phyloP scores from a whole-genome alignment of 176 grass and related monocot species.

The Eleusine coracana region DNA sequence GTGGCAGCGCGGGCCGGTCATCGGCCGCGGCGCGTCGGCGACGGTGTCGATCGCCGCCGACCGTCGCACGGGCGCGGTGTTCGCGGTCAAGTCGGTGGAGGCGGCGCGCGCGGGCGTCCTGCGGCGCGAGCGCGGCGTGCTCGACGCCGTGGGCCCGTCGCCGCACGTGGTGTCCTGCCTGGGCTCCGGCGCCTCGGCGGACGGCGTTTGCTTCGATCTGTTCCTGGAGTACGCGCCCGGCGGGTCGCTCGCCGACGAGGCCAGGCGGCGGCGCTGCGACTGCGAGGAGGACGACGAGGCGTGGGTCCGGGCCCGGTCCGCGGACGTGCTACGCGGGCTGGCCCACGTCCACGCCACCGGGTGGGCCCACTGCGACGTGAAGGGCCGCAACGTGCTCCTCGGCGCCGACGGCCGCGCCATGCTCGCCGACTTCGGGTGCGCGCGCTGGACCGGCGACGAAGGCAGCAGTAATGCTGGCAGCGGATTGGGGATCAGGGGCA shows the following conservation, averaged over 20 bases:
- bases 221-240: slow-evolving; percentile 53
- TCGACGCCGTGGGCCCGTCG: slow-evolving; percentile 35
- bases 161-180: slow-evolving; percentile 42
- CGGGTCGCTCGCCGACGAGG: slow-evolving; percentile 54
- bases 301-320: slow-evolving; percentile 18
- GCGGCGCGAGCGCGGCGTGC: slow-evolving; percentile 41
- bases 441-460: not conserved
- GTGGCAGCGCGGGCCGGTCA: slow-evolving; percentile 40
- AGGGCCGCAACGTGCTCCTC: slow-evolving; percentile 54
- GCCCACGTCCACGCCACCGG: slow-evolving; percentile 38
- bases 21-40: slow-evolving; percentile 53
- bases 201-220: not conserved
- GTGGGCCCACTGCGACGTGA: slow-evolving; percentile 53
- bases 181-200: slow-evolving; percentile 24
- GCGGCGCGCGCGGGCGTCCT: slow-evolving; percentile 23
- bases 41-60: slow-evolving; percentile 45
- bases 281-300: slow-evolving; percentile 37
- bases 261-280: not conserved
- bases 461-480: not conserved
- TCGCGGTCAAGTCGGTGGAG: slow-evolving; percentile 53
- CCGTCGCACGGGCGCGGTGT: slow-evolving; percentile 30
- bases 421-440: slow-evolving; percentile 62
- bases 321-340: slow-evolving; percentile 47
- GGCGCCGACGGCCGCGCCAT: slow-evolving; percentile 43
- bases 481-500: not conserved